Evolutionary conservation across 805 yeast genomes (phyloP).

Genomic region (Candida bentonensis): DNA sequence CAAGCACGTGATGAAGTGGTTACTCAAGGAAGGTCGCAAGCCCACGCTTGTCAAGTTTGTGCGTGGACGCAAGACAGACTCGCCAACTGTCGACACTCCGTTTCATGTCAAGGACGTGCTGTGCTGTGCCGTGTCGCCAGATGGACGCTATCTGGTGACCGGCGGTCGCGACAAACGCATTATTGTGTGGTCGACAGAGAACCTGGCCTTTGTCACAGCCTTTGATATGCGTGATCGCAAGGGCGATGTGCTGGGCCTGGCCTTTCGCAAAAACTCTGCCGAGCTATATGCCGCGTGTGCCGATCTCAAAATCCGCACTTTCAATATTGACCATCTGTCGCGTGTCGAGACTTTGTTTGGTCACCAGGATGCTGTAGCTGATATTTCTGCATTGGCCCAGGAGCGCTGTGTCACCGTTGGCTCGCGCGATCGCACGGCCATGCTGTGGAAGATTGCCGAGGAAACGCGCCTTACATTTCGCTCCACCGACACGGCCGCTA

Average conservation of each 20-base stretch:
- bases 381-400: slow-evolving; percentile 62
- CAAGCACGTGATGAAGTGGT: slow-evolving; percentile 65
- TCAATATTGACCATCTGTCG: slow-evolving; percentile 69
- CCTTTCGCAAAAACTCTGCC: slow-evolving; percentile 68
- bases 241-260: slow-evolving; percentile 57
- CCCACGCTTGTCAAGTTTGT: slow-evolving; percentile 53
- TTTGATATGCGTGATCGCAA: slow-evolving; percentile 60
- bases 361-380: slow-evolving; percentile 83
- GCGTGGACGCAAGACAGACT: slow-evolving; percentile 26
- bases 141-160: slow-evolving; percentile 78
- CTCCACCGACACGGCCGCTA: slow-evolving; percentile 56
- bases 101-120: slow-evolving; percentile 70
- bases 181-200: slow-evolving; percentile 76
- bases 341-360: slow-evolving; percentile 88
- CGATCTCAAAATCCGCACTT: slow-evolving; percentile 81
- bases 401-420: slow-evolving; percentile 97
- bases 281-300: slow-evolving; percentile 88
- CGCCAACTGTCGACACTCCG: slow-evolving; percentile 28
- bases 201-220: slow-evolving; percentile 59
- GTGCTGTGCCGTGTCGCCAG: slow-evolving; percentile 71
- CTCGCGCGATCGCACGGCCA: slow-evolving; percentile 84
- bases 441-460: slow-evolving; percentile 94
- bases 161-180: slow-evolving; percentile 79
- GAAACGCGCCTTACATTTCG: slow-evolving; percentile 88
- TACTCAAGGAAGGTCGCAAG: slow-evolving; percentile 36